Conservation (phyloP, 192 early-diverging fungal species). For the Backusella australiensis region DNA sequence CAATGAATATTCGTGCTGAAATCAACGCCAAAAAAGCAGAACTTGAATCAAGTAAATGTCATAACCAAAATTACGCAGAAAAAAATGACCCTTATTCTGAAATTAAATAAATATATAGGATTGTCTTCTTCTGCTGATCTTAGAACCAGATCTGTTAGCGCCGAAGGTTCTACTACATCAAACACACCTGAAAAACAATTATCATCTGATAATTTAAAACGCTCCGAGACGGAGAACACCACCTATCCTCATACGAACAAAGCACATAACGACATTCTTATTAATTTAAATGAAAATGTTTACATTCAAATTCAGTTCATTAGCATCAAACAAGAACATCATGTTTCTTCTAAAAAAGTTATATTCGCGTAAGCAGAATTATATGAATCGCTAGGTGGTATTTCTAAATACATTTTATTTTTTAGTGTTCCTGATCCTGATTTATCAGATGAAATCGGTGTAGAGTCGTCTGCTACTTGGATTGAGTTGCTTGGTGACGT, state of each 20-base stretch:
- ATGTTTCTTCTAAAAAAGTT: background rate
- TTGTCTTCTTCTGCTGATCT: background rate
- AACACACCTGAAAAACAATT: background rate
- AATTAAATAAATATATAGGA: background rate
- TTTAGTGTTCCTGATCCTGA: slow-evolving; percentile 30
- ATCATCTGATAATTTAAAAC: background rate
- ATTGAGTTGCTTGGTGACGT: slow-evolving; percentile 44
- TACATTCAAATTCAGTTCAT: slow-evolving; percentile 30
- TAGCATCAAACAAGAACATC: slow-evolving; percentile 1
- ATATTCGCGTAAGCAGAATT: slow-evolving; percentile 27
- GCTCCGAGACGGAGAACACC: background rate
- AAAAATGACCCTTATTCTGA: background rate
- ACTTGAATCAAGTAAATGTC: background rate
- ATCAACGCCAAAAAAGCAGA: slow-evolving; percentile 4
- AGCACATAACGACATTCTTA: background rate
- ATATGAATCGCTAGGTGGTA: background rate
- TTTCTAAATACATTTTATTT: background rate
- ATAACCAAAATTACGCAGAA: background rate
- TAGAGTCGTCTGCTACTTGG: slow-evolving; percentile 33
- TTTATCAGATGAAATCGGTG: slow-evolving; percentile 33
- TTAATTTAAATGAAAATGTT: slow-evolving; percentile 33
- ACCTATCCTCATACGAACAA: background rate
- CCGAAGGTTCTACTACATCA: background rate
- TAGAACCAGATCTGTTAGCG: background rate
- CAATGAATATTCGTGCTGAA: slow-evolving; percentile 20